Base-by-base conservation (phyloP, 2,329 filamentous ascomycete genomes). In the Periconia macrospinosa region DNA sequence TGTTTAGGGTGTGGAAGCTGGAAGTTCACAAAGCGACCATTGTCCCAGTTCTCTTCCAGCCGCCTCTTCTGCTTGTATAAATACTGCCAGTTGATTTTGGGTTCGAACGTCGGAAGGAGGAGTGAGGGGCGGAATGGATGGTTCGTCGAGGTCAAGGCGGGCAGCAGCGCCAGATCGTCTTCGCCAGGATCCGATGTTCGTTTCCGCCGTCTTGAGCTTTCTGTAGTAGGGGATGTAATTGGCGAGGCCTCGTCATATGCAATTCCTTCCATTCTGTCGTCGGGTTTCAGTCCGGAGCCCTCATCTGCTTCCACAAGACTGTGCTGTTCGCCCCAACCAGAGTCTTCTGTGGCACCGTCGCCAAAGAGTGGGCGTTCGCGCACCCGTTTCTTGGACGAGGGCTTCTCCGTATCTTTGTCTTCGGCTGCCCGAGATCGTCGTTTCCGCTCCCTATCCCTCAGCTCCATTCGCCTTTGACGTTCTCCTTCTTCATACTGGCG, bases 21-120 rank as follows among this genome's bases (percentile, higher is more conserved):
- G 66, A 97, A 97, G 59, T 92, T 95, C 2, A 82, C 85, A 70
- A 84, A 96, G 53, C 86, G 88, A 3, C 90, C 92, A 18, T 86
- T 82, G 54, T 91, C 86, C 94, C 94, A 99, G 70, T 99, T 97
- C 8, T 88, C 86, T 75, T 99, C 94, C 14, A 99, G 78, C 19
- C 86, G 83, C 52, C 87, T 84, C 55, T 94, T 87, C 79, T 96
- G 90, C 60, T 90, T 91, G 76, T 96, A 99, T 1, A 99, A 80
- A 69, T 94, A 91, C 49, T 92, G 89, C 92, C 93, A 99, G 73
- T 95, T 96, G 45, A 97, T 78, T 63, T 85, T 88, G 53, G 86
- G 68, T 68, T 80, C 66, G 66, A 79, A 57, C 62, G 58, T 62
- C 14, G 66, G 58, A 2, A 74, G 62, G 15, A 75, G 45, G 18